A percentile compares a stretch with the other conserved stretches of the same genome.
These are phyloP conservation scores for Suillus placidus DNA, from an alignment of 768 basidiomycete genomes.

Conservation along the genomic window DNA sequence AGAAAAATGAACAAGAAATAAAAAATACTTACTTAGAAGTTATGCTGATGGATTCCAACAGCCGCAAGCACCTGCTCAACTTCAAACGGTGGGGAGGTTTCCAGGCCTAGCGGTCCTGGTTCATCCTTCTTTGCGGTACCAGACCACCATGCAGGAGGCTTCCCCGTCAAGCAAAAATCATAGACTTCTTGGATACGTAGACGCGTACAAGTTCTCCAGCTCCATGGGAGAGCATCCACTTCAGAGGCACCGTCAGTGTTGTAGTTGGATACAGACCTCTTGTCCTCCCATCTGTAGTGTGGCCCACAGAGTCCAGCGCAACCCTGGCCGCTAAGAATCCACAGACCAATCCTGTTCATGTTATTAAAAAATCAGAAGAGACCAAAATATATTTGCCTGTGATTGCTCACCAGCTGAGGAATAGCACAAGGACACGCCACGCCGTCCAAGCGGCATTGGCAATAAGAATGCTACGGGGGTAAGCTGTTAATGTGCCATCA, in stretches of 20 bases:
- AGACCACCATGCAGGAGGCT: conserved; percentile 39
- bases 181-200: conserved; percentile 76
- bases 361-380: neutral
- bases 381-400: neutral
- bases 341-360: conserved; percentile 66
- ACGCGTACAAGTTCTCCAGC: conserved; percentile 74
- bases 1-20: no score
- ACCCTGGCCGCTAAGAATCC: conserved; percentile 74
- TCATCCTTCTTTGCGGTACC: conserved; percentile 35
- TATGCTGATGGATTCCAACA: no score
- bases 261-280: conserved; percentile 57
- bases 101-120: conserved; percentile 29
- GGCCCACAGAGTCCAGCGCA: conserved; percentile 87
- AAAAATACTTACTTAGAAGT: no score
- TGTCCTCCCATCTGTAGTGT: conserved; percentile 83
- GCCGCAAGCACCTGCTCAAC: conserved; percentile 63
- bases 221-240: conserved; percentile 66
- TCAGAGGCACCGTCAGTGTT: conserved; percentile 45
- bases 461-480: conserved; percentile 77
- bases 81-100: conserved; percentile 41
- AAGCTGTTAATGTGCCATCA: conserved; percentile 70
- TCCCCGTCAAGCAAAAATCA: conserved; percentile 71
- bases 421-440: conserved; percentile 70
- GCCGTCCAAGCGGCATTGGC: conserved; percentile 83
- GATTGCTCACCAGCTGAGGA: conserved; percentile 65